A percentile compares a stretch with the other conserved stretches of the same genome.
Evolutionary conservation across 1,284 basidiomycete genomes (phyloP).

Genomic region (Gymnopus androsaceus): DNA sequence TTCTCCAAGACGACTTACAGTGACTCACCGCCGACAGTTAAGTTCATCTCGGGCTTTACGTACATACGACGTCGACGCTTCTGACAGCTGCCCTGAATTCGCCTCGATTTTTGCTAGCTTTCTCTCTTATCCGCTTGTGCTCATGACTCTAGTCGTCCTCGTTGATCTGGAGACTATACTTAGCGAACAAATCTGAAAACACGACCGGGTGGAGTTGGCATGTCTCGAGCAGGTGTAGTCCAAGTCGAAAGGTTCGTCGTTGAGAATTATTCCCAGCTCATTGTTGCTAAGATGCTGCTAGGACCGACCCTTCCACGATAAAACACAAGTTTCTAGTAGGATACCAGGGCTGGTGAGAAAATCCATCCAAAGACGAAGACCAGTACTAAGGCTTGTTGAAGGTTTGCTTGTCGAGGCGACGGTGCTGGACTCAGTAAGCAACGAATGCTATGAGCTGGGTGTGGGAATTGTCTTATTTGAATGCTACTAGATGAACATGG

Average conservation of each 20-base stretch:
- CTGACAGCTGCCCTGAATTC: too few relatives aligned
- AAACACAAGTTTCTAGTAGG: slow-evolving; percentile 80
- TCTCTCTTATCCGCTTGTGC: too few relatives aligned
- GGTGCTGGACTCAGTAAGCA: slow-evolving; percentile 51
- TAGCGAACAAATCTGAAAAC: too few relatives aligned
- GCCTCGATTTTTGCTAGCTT: too few relatives aligned
- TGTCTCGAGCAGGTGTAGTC: neutral
- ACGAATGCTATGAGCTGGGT: slow-evolving; percentile 34
- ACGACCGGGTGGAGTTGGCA: too few relatives aligned
- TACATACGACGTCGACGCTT: too few relatives aligned
- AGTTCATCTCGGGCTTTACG: too few relatives aligned
- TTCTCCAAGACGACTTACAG: too few relatives aligned
- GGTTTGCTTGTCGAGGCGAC: slow-evolving; percentile 71
- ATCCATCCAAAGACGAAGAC: too few relatives aligned
- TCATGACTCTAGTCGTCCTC: too few relatives aligned
- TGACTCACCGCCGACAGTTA: too few relatives aligned
- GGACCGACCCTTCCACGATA: slow-evolving; percentile 49
- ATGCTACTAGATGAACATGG: slow-evolving; percentile 58
- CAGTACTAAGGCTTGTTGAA: slow-evolving; percentile 26
- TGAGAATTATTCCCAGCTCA: neutral
- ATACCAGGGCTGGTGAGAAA: slow-evolving; percentile 77
- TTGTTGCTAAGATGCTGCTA: slow-evolving; percentile 18
- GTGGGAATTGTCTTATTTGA: neutral
- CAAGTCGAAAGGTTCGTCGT: neutral
- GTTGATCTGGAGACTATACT: too few relatives aligned